These are phyloP conservation scores for Penicillium digitatum DNA, from an alignment of 2,329 filamentous ascomycete genomes.

Conservation along the genomic window DNA sequence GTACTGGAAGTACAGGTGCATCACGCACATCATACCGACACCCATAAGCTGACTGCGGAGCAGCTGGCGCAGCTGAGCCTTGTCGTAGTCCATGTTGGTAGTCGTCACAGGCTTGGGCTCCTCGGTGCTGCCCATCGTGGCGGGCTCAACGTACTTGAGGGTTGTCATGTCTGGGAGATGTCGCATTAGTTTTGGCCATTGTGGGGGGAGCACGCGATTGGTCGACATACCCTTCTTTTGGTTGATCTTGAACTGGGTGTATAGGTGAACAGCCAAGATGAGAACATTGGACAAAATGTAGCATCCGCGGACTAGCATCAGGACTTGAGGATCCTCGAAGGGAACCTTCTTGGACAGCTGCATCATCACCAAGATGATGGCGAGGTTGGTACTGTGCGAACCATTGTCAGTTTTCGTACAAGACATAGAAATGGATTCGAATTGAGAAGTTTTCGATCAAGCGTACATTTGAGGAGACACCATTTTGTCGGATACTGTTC, in stretches of 20 bases:
- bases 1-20: slow-evolving; percentile 99
- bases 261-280: slow-evolving; percentile 80
- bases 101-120: slow-evolving; percentile 96
- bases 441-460: background rate
- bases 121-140: slow-evolving; percentile 87
- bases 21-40: slow-evolving; percentile 94
- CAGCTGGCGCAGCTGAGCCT: slow-evolving; percentile 73
- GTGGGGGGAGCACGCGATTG: background rate
- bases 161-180: slow-evolving; percentile 75
- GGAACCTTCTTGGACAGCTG: slow-evolving; percentile 94
- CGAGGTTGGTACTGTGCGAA: slow-evolving; percentile 71
- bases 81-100: slow-evolving; percentile 93
- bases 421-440: background rate
- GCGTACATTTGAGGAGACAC: slow-evolving; percentile 64
- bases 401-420: slow-evolving; percentile 8
- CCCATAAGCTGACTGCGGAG: slow-evolving; percentile 95
- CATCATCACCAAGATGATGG: slow-evolving; percentile 97
- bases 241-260: slow-evolving; percentile 80
- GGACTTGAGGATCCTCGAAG: slow-evolving; percentile 78
- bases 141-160: slow-evolving; percentile 96
- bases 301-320: slow-evolving; percentile 60
- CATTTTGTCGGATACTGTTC: slow-evolving; percentile 49
- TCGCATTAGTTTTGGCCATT: background rate
- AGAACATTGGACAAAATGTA: slow-evolving; percentile 73
- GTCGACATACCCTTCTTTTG: slow-evolving; percentile 82